Evolutionary conservation across 495 filamentous ascomycete species (phyloP).

Genomic region (Thermochaetoides thermophila): DNA sequence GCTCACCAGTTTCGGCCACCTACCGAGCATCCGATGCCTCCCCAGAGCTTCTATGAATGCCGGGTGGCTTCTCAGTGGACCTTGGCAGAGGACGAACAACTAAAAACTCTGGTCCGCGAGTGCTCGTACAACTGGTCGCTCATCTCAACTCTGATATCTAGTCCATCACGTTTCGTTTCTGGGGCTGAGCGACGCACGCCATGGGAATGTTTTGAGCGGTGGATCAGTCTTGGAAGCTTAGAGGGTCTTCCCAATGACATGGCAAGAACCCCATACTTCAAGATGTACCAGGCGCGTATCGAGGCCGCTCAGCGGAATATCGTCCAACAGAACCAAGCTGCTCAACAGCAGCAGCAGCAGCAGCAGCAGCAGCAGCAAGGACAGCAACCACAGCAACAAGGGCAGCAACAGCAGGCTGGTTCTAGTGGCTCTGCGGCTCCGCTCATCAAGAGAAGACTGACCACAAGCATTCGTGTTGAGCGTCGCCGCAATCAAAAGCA

Average conservation of each 20-base stretch:
- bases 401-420: constrained; percentile 38
- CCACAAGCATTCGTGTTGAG: constrained; percentile 66
- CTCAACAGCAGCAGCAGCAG: constrained; percentile 36
- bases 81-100: constrained; percentile 71
- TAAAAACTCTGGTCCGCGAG: constrained; percentile 71
- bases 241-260: constrained; percentile 84
- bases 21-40: constrained; percentile 75
- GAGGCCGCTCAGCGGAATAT: constrained; percentile 58
- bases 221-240: constrained; percentile 69
- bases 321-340: constrained; percentile 44
- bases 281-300: constrained; percentile 64
- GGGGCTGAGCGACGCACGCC: constrained; percentile 82
- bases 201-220: constrained; percentile 98
- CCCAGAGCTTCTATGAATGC: constrained; percentile 74
- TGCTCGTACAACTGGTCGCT: constrained; percentile 96
- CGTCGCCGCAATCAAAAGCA: constrained; percentile 71
- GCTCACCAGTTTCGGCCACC: constrained; percentile 89
- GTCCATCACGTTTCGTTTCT: constrained; percentile 61
- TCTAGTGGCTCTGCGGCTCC: constrained; percentile 43
- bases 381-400: too few relatives aligned
- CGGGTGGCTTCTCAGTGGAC: constrained; percentile 84
- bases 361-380: too few relatives aligned
- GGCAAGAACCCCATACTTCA: constrained; percentile 85
- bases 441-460: constrained; percentile 42
- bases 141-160: constrained; percentile 62